Conservation (phyloP, 345 rosid species). For the Salix caprea region DNA sequence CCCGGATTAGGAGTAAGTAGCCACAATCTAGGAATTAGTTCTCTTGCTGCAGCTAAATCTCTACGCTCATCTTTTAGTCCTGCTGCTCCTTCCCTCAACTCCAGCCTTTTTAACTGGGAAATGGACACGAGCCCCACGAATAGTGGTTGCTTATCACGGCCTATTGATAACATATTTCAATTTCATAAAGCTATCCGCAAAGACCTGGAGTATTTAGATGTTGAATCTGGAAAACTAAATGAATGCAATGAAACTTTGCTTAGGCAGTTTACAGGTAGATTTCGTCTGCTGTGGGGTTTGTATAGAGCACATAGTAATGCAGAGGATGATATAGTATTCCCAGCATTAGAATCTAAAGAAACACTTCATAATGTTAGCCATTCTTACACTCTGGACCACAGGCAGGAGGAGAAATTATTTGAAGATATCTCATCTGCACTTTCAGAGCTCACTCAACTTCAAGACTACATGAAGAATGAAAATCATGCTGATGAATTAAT, state of each 20-base stretch:
- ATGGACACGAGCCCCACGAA: constrained; percentile 38
- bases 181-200: constrained; percentile 61
- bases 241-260: constrained; percentile 45
- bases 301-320: constrained; percentile 65
- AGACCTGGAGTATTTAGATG: constrained; percentile 59
- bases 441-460: constrained; percentile 44
- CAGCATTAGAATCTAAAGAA: constrained; percentile 57
- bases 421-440: constrained; percentile 49
- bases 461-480: constrained; percentile 25
- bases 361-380: constrained; percentile 62
- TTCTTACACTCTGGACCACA: constrained; percentile 58
- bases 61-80: constrained; percentile 46
- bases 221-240: constrained; percentile 55
- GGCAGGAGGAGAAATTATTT: constrained; percentile 57
- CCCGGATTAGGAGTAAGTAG: constrained; percentile 51
- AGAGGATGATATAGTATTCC: constrained; percentile 64
- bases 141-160: constrained; percentile 32
- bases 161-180: constrained; percentile 58
- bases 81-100: constrained; percentile 51
- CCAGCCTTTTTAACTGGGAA: constrained; percentile 61
- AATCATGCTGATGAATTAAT: constrained; percentile 12
- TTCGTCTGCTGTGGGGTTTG: constrained; percentile 54
- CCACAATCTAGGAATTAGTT: constrained; percentile 40
- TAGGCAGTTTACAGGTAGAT: constrained; percentile 58
- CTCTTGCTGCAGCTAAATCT: constrained; percentile 51